These are phyloP conservation scores for Komagataea norvegica DNA, from an alignment of 1,139 yeast species.

Conservation along the genomic window DNA sequence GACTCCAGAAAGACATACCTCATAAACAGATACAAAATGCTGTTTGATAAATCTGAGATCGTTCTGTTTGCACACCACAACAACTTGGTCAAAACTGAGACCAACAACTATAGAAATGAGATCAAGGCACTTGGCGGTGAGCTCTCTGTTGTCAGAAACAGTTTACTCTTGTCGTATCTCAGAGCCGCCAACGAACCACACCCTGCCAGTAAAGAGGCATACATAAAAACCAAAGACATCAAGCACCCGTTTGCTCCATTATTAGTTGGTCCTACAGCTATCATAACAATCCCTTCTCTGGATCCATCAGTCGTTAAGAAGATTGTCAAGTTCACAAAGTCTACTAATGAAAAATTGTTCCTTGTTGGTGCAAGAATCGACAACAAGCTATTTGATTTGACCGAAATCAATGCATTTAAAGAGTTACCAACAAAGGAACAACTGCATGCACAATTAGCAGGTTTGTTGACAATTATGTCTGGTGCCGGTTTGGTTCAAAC, in stretches of 20 bases:
- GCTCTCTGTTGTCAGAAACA: constrained; percentile 62
- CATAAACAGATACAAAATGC: constrained; percentile 68
- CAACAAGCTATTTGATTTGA: constrained; percentile 47
- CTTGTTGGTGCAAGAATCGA: constrained; percentile 84
- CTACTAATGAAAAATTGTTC: constrained; percentile 66
- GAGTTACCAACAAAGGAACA: constrained; percentile 66
- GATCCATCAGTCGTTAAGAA: constrained; percentile 66
- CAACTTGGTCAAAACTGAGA: constrained; percentile 67
- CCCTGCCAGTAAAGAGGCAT: constrained; percentile 65
- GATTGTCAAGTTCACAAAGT: constrained; percentile 56
- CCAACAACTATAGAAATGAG: constrained; percentile 56
- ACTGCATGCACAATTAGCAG: constrained; percentile 77
- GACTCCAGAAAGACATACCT: constrained; percentile 76
- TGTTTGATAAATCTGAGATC: constrained; percentile 64
- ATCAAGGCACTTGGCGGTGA: constrained; percentile 61
- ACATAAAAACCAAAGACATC: constrained; percentile 38
- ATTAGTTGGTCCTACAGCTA: constrained; percentile 81
- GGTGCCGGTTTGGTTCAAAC: constrained; percentile 89
- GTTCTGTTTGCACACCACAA: constrained; percentile 80
- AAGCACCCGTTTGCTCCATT: constrained; percentile 66
- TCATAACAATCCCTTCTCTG: constrained; percentile 62
- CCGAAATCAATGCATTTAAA: constrained; percentile 59
- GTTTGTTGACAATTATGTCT: constrained; percentile 75
- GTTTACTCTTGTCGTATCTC: constrained; percentile 69
- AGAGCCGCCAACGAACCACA: constrained; percentile 64